These are phyloP conservation scores for Calonectria montana DNA, from an alignment of 2,329 filamentous ascomycete genomes.

Conservation along the genomic window DNA sequence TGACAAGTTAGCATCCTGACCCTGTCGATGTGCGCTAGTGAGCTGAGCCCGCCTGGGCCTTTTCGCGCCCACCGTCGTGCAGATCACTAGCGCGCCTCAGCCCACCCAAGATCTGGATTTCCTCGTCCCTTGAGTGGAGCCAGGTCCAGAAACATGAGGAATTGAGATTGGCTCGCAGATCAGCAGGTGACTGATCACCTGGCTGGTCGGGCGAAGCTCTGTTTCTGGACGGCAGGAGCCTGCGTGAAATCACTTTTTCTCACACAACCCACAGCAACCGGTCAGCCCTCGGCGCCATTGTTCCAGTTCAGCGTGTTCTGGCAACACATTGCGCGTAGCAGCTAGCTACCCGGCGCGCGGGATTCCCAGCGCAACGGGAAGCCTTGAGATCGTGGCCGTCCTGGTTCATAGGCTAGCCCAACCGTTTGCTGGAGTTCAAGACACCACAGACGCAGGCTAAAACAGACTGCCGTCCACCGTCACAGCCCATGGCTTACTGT, in stretches of 20 bases:
- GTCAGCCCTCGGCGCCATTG: slow-evolving; percentile 23
- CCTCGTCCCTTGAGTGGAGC: slow-evolving; percentile 36
- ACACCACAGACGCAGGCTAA: slow-evolving; percentile 41
- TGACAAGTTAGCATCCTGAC: slow-evolving; percentile 16
- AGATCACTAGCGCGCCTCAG: slow-evolving; percentile 43
- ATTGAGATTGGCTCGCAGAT: slow-evolving; percentile 44
- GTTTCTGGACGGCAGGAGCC: slow-evolving; percentile 8
- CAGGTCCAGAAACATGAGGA: slow-evolving; percentile 33
- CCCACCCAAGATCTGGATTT: slow-evolving; percentile 43
- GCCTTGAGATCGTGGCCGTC: slow-evolving; percentile 41
- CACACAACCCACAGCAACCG: slow-evolving; percentile 4
- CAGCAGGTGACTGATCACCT: slow-evolving; percentile 42
- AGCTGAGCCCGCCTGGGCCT: slow-evolving; percentile 40
- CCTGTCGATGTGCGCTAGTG: slow-evolving; percentile 34
- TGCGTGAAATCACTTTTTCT: slow-evolving; percentile 2
- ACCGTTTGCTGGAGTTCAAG: slow-evolving; percentile 39
- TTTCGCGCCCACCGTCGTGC: slow-evolving; percentile 41
- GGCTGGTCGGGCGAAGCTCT: slow-evolving; percentile 22
- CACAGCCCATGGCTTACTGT: slow-evolving; percentile 44
- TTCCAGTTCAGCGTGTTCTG: slow-evolving; percentile 14
- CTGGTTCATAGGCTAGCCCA: slow-evolving; percentile 36
- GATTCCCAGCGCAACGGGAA: slow-evolving; percentile 42
- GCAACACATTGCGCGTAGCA: slow-evolving; percentile 24
- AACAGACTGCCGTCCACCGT: slow-evolving; percentile 41
- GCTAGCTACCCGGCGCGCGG: slow-evolving; percentile 38